Percentiles rank a stretch among this genome's conserved stretches.
These are phyloP conservation scores for Termitomyces sp. DNA, from an alignment of 1,284 basidiomycete species.

Conservation along the genomic window DNA sequence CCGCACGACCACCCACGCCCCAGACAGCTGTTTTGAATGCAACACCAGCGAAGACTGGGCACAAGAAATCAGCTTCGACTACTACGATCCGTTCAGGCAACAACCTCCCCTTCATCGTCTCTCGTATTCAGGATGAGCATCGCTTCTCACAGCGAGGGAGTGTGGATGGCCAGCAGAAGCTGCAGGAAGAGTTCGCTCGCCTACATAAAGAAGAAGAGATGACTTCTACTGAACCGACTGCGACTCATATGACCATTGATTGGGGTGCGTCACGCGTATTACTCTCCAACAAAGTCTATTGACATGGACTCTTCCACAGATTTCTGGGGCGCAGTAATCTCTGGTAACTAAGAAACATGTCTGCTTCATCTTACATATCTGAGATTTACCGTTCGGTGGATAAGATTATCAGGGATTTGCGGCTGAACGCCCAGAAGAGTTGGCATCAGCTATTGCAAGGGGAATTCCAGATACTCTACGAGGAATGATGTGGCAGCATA, in stretches of 20 bases:
- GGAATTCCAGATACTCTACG: constrained; percentile 85
- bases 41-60: constrained; percentile 22
- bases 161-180: constrained; percentile 58
- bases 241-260: constrained; percentile 48
- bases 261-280: constrained; percentile 57
- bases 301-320: constrained; percentile 41
- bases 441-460: constrained; percentile 86
- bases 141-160: constrained; percentile 39
- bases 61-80: constrained; percentile 62
- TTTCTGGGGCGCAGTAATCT: constrained; percentile 96
- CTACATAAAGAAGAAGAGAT: constrained; percentile 49
- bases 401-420: constrained; percentile 85
- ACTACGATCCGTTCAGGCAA: constrained; percentile 51
- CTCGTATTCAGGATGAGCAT: constrained; percentile 37
- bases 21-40: constrained; percentile 8
- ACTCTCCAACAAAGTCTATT: constrained; percentile 5
- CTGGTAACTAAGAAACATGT: constrained; percentile 41
- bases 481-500: constrained; percentile 98
- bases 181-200: constrained; percentile 67
- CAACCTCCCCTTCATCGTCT: constrained; percentile 47
- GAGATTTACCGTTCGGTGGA: constrained; percentile 1
- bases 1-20: constrained; percentile 10
- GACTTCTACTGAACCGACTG: constrained; percentile 30
- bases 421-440: constrained; percentile 66
- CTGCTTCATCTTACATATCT: constrained; percentile 1